A percentile compares a stretch with the other conserved stretches of the same genome.
Conservation (phyloP, 495 filamentous ascomycete genomes). For the Melanomma pulvis-pyrius region DNA sequence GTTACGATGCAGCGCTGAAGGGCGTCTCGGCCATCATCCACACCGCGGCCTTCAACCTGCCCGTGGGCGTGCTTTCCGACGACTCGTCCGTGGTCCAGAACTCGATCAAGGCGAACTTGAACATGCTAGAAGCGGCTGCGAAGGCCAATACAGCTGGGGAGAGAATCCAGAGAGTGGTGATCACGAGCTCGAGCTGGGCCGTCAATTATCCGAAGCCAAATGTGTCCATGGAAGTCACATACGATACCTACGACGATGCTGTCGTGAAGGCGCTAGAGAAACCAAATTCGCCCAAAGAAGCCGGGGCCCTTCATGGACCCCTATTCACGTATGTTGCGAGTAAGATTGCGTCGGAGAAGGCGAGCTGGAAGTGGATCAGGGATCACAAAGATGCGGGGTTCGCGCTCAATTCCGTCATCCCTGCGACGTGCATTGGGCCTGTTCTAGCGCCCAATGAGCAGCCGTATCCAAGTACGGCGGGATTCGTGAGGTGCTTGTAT, state of each 20-base stretch:
- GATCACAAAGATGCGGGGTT: slow-evolving; percentile 51
- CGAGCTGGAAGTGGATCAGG: slow-evolving; percentile 56
- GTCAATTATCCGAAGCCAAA: slow-evolving; percentile 15
- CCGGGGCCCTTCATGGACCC: background rate
- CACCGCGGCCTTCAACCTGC: background rate
- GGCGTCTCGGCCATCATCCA: slow-evolving; percentile 18
- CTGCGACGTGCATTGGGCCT: slow-evolving; percentile 42
- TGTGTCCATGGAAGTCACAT: background rate
- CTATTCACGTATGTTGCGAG: slow-evolving; percentile 54
- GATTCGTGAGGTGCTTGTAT: slow-evolving; percentile 3
- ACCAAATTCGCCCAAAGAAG: background rate
- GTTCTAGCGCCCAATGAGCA: slow-evolving; percentile 14
- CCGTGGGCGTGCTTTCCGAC: too few species aligned
- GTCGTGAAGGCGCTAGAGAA: background rate
- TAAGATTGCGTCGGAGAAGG: slow-evolving; percentile 57
- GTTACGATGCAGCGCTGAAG: slow-evolving; percentile 12
- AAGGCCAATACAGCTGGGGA: slow-evolving; percentile 5
- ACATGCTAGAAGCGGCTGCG: slow-evolving; percentile 5
- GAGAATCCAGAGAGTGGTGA: slow-evolving; percentile 13
- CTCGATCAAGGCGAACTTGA: slow-evolving; percentile 1
- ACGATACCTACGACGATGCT: slow-evolving; percentile 4
- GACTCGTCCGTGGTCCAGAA: background rate
- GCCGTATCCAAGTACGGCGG: slow-evolving; percentile 15
- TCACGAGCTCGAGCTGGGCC: slow-evolving; percentile 27
- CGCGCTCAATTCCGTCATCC: slow-evolving; percentile 54